Base-by-base conservation (phyloP, 129 eudicot genomes). In the Helichrysum umbraculigerum region DNA sequence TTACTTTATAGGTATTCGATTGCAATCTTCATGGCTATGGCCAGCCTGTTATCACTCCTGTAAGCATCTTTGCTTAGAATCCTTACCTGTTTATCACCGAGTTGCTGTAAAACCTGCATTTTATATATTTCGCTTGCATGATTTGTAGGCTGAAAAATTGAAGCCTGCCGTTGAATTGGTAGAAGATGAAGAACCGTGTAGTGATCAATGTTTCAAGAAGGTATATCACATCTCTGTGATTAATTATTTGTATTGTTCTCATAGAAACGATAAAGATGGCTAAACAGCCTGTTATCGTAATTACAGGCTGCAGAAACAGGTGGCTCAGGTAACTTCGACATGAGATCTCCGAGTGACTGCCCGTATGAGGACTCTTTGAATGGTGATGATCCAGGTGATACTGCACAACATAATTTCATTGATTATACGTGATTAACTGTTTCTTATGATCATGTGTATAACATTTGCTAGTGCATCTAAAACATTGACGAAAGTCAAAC, bases 11-110 rank as follows among this genome's bases (percentile, higher is more conserved):
- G 98, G 82, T 81, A 25, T 92, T 92, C 75, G 86, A 92, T 68
- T 92, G 98, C 68, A 81, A 86, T 54, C 70, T 86, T 61, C 98
- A 92, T 71, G 90, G 91, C 22, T 84, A 85, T 76, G 75, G 85
- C 29, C 98, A 92, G 62, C 76, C 71, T 78, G 78, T 85, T 62
- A 71, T 86, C 63, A 50, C 78, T 58, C 86, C 94, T 42, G 98
- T 92, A 80, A 88, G 93, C 17, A 68, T 44, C 68, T 19, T 22
- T 30, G 50, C 62, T 68, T 14, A 37, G 9, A 25, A 77, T 34
- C 30, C 0, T 25, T 54, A 77, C 14, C 1, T 11, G n/a, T 66
- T 14, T 62, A 28, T 42, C 32, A 1, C 5, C 7, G 17, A 28
- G 63, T 63, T 69, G 21, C 58, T 56, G 30, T 58, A 68, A 44